phyloP scores from a whole-genome alignment of 2,329 filamentous ascomycete genomes.

The Macrophomina tecta region DNA sequence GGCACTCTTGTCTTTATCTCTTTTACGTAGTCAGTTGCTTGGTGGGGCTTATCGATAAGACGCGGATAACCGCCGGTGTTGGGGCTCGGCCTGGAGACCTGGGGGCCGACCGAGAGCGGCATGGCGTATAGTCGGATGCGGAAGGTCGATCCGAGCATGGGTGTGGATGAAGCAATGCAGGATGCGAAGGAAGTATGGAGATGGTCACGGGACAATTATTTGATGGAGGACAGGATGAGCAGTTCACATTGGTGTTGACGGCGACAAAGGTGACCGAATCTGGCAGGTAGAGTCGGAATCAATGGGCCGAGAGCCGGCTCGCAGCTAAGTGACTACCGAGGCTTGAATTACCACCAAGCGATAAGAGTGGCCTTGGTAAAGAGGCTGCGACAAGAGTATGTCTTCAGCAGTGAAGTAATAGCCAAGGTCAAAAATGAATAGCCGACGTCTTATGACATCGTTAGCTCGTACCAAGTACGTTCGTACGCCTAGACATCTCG shows the following conservation, averaged over 20 bases:
- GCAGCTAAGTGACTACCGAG: not conserved
- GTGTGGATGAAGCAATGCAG: not conserved
- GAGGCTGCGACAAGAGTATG: too few species aligned
- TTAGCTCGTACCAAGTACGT: too few species aligned
- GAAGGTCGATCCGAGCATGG: slow-evolving; percentile 23
- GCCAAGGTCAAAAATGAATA: too few species aligned
- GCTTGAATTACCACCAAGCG: not conserved
- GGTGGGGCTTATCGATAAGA: not conserved
- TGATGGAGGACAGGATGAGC: not conserved
- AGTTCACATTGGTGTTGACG: not conserved
- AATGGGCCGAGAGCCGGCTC: not conserved
- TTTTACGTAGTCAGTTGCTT: not conserved
- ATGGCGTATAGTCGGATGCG: slow-evolving; percentile 9
- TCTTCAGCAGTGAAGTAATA: too few species aligned
- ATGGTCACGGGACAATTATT: not conserved
- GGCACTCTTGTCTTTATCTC: not conserved
- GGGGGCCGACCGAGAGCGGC: slow-evolving; percentile 4
- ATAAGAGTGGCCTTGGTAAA: not conserved
- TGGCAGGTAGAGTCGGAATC: too few species aligned
- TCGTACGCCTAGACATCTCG: too few species aligned
- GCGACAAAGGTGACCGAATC: too few species aligned
- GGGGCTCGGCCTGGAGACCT: not conserved
- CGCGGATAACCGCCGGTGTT: not conserved
- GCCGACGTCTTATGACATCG: too few species aligned
- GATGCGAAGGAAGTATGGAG: not conserved